These are phyloP conservation scores for Dysphania ambrosioides DNA, from an alignment of 148 eudicot genomes.

Conservation along the genomic window DNA sequence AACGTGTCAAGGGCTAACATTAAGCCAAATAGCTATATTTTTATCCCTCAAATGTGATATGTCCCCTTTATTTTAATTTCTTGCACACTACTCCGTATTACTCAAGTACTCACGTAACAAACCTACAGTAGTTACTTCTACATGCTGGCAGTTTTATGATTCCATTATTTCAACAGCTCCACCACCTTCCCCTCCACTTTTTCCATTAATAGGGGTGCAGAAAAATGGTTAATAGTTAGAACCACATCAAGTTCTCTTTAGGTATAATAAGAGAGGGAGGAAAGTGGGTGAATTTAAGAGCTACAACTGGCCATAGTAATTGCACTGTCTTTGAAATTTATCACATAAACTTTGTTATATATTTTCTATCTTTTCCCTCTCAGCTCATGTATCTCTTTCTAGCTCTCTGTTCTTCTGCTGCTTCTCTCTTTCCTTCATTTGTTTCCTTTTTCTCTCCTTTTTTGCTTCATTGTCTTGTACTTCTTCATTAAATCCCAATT, in stretches of 20 bases:
- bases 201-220: conserved; percentile 22
- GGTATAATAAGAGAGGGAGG: conserved; percentile 11
- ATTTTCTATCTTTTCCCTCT: background rate
- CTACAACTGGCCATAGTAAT: conserved; percentile 66
- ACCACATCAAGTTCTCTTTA: conserved; percentile 16
- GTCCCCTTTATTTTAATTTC: too few relatives aligned
- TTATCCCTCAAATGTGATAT: too few relatives aligned
- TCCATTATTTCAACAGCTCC: conserved; percentile 13
- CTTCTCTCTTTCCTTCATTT: background rate
- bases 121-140: background rate
- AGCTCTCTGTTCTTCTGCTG: background rate
- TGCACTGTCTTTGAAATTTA: conserved; percentile 32
- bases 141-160: background rate
- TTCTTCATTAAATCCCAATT: background rate
- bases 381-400: background rate
- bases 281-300: conserved; percentile 41
- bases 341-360: conserved; percentile 19
- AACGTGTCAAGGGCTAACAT: too few relatives aligned
- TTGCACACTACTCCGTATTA: too few relatives aligned
- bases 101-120: background rate
- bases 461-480: background rate
- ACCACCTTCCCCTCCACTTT: background rate
- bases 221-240: conserved; percentile 31
- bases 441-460: background rate
- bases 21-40: too few relatives aligned